Base-by-base conservation (phyloP, 2,329 filamentous ascomycete genomes). In the Atkinsonella hypoxylon region DNA sequence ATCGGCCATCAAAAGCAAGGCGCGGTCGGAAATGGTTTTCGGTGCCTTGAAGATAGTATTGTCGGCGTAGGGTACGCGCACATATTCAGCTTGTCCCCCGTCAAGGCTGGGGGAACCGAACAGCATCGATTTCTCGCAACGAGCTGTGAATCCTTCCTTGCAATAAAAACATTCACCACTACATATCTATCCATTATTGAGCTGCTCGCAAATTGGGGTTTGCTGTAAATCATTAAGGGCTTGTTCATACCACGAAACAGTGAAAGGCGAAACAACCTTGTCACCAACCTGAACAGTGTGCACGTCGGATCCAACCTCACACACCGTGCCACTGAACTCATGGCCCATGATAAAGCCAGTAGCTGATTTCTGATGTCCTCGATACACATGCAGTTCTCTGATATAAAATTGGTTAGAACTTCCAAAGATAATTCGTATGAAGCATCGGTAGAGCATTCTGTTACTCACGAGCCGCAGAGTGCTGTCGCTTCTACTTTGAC, bases 1-100 rank as follows among this genome's bases (percentile, higher is more conserved):
- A 62, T 95, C 89, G 15, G 87, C 89, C 89, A 95, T 95, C 26
- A 95, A 76, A 7, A 94, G 81, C 46, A 94, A 74, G 36, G 81
- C 81, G 56, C 85, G 78, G 57, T 91, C 83, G 18, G 83, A 79
- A 52, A 94, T 84, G n/a, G 57, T 60, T 9, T 76, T 79, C 1
- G 78, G 67, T 0, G 88, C 83, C 60, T 83, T 84, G 61, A 89
- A 77, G n/a, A 84, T 79, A 1, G 88, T 94, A 36, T 81, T 81
- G 61, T 95, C 89, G 11, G 89, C 89, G 50, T 84, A 71, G 0
- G 90, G 90, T 13, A 95, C 78, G 34, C 88, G 82, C 48, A 90
- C 84, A 62, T 83, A 94, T 67, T 93, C 83, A 32, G 89, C 88
- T 65, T 94, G 88, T 8, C 77, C 86, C 46, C 88, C 88, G 62